phyloP scores from a whole-genome alignment of 345 rosid genomes.

The Nephelium lappaceum region DNA sequence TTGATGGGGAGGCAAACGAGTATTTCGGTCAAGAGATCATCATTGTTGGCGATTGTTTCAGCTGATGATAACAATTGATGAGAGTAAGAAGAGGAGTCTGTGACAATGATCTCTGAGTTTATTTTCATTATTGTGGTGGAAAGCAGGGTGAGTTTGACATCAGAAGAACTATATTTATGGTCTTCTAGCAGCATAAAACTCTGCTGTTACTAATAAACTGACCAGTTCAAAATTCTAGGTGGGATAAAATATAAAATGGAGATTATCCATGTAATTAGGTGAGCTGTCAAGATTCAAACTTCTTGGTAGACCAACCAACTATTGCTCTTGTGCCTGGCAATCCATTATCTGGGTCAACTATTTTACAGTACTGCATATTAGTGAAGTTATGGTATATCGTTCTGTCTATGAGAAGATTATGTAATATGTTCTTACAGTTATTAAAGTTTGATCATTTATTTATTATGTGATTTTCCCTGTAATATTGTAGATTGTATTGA shows the following conservation, averaged over 20 bases:
- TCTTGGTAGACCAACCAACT: neutral
- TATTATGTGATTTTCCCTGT: no score
- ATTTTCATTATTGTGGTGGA: slow-evolving; percentile 9
- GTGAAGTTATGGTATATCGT: no score
- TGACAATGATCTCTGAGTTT: neutral
- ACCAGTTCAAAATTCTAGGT: no score
- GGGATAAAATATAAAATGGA: no score
- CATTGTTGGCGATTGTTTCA: slow-evolving; percentile 25
- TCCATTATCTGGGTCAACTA: neutral
- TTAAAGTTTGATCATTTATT: no score
- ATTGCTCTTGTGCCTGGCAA: neutral
- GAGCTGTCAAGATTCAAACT: neutral
- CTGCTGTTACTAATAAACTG: no score
- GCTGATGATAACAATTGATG: slow-evolving; percentile 18
- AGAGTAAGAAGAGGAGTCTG: neutral
- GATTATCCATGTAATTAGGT: neutral
- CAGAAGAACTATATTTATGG: no score
- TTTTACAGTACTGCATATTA: no score
- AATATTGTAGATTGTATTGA: no score
- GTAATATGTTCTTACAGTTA: no score
- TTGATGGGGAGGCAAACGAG: slow-evolving; percentile 31
- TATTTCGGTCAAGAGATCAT: slow-evolving; percentile 31
- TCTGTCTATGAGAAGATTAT: no score
- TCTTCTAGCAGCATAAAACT: no score
- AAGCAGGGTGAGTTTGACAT: neutral